Conservation (phyloP, 345 rosid species). For the Eucalyptus fibrosa region DNA sequence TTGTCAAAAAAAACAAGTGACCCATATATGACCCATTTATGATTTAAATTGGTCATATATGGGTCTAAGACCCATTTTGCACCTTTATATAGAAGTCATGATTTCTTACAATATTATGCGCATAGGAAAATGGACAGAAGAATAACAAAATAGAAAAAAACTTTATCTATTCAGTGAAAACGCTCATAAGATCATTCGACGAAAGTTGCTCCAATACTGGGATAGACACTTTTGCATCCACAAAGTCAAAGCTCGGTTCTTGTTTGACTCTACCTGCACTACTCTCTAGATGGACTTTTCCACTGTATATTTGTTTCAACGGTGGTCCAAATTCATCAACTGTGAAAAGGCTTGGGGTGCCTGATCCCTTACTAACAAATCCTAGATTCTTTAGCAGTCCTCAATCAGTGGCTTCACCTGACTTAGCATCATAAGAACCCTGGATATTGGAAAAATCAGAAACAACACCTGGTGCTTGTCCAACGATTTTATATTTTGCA, state of each 20-base stretch:
- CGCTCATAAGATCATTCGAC: slow-evolving; percentile 33
- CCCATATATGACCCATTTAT: too few relatives aligned
- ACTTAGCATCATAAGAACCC: slow-evolving; percentile 13
- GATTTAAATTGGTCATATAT: too few relatives aligned
- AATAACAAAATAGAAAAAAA: neutral
- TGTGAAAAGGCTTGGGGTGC: slow-evolving; percentile 23
- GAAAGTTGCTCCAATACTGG: slow-evolving; percentile 21
- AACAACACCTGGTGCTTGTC: slow-evolving; percentile 9
- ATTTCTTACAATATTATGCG: neutral
- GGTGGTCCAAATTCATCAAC: slow-evolving; percentile 26
- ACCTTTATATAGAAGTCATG: neutral
- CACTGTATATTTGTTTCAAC: slow-evolving; percentile 8
- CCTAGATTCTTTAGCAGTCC: slow-evolving; percentile 25
- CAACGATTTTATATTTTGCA: slow-evolving; percentile 1
- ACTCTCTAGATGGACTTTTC: slow-evolving; percentile 5
- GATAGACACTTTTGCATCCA: slow-evolving; percentile 15
- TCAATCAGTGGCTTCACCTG: slow-evolving; percentile 19
- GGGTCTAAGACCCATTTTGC: too few relatives aligned
- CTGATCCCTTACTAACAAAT: slow-evolving; percentile 18
- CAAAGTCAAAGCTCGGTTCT: slow-evolving; percentile 29
- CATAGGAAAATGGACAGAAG: neutral
- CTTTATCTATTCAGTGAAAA: slow-evolving; percentile 34
- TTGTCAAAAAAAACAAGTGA: too few relatives aligned
- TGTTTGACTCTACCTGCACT: slow-evolving; percentile 24
- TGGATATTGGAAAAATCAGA: slow-evolving; percentile 6